Conservation (phyloP, 106 monocot species). For the Agapanthus africanus region DNA sequence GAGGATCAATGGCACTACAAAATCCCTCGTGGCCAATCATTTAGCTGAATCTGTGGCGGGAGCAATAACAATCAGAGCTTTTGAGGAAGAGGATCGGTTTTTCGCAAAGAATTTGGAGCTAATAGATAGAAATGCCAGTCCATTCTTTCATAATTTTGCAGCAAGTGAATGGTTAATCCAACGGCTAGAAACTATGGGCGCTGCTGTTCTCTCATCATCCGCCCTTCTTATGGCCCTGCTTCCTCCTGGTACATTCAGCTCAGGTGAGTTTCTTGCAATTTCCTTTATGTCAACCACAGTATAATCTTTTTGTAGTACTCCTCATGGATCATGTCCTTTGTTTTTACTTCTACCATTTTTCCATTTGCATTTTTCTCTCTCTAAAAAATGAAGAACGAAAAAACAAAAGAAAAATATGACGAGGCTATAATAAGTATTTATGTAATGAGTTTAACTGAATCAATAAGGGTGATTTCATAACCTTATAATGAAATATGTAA, state of each 20-base stretch:
- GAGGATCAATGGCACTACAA: slow-evolving; percentile 94
- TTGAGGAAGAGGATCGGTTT: slow-evolving; percentile 76
- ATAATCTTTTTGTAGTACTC: neutral
- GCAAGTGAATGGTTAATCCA: slow-evolving; percentile 92
- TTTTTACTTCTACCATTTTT: neutral
- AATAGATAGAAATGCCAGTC: slow-evolving; percentile 81
- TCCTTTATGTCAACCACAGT: neutral
- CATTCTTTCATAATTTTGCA: slow-evolving; percentile 85
- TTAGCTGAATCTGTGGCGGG: slow-evolving; percentile 78
- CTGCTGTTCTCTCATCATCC: slow-evolving; percentile 68
- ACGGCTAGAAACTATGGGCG: slow-evolving; percentile 84
- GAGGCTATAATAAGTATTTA: neutral
- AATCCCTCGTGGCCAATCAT: slow-evolving; percentile 83
- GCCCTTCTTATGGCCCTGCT: slow-evolving; percentile 85
- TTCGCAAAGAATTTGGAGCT: slow-evolving; percentile 69
- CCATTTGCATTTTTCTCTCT: neutral
- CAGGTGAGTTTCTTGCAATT: slow-evolving; percentile 41
- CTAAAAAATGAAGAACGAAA: neutral
- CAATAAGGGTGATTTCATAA: neutral
- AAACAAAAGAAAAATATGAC: neutral
- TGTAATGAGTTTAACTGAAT: neutral
- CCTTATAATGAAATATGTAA: neutral
- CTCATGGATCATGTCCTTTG: neutral
- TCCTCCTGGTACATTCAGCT: slow-evolving; percentile 75
- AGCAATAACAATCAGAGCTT: slow-evolving; percentile 87